Percentiles rank a stretch among this genome's conserved stretches.
Evolutionary conservation across 441 rosid genomes (phyloP).

Genomic region (Corymbia citriodora): DNA sequence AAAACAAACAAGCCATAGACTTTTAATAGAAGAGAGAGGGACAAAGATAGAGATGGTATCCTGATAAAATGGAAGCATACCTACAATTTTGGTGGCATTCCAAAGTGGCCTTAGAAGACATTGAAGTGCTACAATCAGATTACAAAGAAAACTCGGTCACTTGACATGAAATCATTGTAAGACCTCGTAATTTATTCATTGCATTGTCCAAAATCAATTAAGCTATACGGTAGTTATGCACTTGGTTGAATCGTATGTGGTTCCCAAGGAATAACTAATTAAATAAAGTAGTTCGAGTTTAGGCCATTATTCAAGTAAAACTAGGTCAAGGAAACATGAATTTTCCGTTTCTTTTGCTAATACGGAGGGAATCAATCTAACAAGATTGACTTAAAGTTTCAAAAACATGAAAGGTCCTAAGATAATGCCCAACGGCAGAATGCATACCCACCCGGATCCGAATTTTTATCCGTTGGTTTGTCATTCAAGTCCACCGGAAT

Average conservation of each 20-base stretch:
- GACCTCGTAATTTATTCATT: fast-evolving
- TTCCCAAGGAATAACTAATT: fast-evolving
- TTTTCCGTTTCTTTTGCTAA: not conserved
- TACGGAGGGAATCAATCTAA: not conserved
- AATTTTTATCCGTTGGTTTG: not conserved
- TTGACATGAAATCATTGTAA: not conserved
- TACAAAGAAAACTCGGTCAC: not conserved
- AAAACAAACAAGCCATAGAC: not conserved
- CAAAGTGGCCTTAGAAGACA: not conserved
- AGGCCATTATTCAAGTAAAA: not conserved
- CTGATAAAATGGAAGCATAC: not conserved
- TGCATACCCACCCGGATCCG: not conserved
- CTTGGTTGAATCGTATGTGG: not conserved
- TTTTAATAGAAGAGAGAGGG: not conserved
- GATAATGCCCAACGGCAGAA: not conserved
- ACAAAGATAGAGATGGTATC: fast-evolving
- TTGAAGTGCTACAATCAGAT: not conserved
- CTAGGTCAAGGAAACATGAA: not conserved
- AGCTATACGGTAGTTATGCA: not conserved
- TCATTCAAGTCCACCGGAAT: not conserved
- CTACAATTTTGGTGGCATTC: not conserved
- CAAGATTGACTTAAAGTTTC: not conserved
- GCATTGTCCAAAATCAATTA: not conserved
- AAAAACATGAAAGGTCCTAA: not conserved
- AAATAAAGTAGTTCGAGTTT: not conserved